Evolutionary conservation across 2,329 filamentous ascomycete genomes (phyloP), one percentile per base, ranked within the genome.

Genomic region (Diaporthe sp.): DNA sequence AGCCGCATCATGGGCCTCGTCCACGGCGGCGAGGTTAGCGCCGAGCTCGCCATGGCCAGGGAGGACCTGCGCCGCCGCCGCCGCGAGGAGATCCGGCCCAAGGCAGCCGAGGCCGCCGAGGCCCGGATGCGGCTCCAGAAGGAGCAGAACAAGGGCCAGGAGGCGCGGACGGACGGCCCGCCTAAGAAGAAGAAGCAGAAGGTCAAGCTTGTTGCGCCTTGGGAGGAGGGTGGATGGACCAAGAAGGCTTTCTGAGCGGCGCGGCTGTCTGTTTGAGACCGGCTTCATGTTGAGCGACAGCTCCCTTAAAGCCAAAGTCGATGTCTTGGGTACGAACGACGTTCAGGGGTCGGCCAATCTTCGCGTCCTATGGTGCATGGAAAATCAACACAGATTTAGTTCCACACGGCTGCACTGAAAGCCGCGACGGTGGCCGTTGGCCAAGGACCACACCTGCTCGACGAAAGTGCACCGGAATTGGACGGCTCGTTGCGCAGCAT

Each of bases 1-100:
- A 44, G 4, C 4, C 75, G 73, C 12, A 76, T 76, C 62, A 73
- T 76, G 75, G 75, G 70, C 22, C 75, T 76, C 53, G 75, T 76
- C 22, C 75, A 76, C 49, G 75, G 75, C n/a, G 70, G 75, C 4
- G 61, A 75, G 42, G 57, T 76, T 57, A 76, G 75, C 55, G 73
- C 68, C 19, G 73, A 76, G 70, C 75, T 76, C 37, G 19, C 70
- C 9, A n/a, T 31, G 19, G 75, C 75, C 25, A 28, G 75, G 1
- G 75, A 76, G n/a, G 75, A 70, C 53, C 68, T 76, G 31, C 75
- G 75, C 39, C 70, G 72, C 19, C 70, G 73, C 8, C 75, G 75
- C 4, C 62, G 62, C 17, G 70, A 75, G 49, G 73, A 76, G 70
- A 76, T 76, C 61, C 57, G 75, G 46, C 68, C 73, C 46, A 76